These are phyloP conservation scores for Trametes versicolor DNA, from an alignment of 1,284 basidiomycete genomes.

Conservation along the genomic window DNA sequence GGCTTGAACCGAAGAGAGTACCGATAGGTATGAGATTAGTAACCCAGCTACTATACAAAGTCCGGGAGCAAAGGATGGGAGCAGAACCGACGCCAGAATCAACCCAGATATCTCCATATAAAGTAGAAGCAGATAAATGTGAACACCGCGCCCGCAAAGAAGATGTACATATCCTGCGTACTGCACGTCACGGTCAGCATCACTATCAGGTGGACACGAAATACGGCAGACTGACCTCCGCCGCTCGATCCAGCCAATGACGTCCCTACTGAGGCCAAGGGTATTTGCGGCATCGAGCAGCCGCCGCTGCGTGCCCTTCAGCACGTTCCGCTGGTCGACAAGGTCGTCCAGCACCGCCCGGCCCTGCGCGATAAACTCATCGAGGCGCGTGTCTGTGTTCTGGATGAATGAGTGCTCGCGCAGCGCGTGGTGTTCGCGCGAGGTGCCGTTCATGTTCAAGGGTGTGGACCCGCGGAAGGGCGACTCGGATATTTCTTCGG, in stretches of 20 bases:
- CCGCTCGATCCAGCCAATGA: slow-evolving; percentile 95
- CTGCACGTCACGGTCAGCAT: slow-evolving; percentile 49
- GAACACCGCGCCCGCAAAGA: slow-evolving; percentile 83
- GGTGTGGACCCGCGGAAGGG: slow-evolving; percentile 74
- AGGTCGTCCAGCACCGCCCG: slow-evolving; percentile 90
- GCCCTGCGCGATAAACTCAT: slow-evolving; percentile 92
- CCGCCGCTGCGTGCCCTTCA: slow-evolving; percentile 90
- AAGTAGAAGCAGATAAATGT: slow-evolving; percentile 92
- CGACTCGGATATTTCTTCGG: slow-evolving; percentile 67
- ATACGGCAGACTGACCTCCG: slow-evolving; percentile 68
- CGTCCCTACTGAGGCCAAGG: slow-evolving; percentile 88
- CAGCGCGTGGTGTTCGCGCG: slow-evolving; percentile 81
- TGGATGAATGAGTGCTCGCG: slow-evolving; percentile 89
- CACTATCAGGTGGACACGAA: neutral
- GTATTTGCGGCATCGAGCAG: slow-evolving; percentile 92
- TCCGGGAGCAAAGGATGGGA: slow-evolving; percentile 9
- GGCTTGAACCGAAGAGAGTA: neutral
- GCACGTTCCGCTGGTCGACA: slow-evolving; percentile 88
- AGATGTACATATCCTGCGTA: slow-evolving; percentile 94
- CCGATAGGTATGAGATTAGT: slow-evolving; percentile 21
- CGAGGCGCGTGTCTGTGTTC: slow-evolving; percentile 81
- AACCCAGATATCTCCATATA: slow-evolving; percentile 92
- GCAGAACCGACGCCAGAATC: slow-evolving; percentile 10
- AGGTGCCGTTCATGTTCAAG: slow-evolving; percentile 55
- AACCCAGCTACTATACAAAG: slow-evolving; percentile 29